Conservation (phyloP, 257 asterid species). For the Sherardia arvensis region DNA sequence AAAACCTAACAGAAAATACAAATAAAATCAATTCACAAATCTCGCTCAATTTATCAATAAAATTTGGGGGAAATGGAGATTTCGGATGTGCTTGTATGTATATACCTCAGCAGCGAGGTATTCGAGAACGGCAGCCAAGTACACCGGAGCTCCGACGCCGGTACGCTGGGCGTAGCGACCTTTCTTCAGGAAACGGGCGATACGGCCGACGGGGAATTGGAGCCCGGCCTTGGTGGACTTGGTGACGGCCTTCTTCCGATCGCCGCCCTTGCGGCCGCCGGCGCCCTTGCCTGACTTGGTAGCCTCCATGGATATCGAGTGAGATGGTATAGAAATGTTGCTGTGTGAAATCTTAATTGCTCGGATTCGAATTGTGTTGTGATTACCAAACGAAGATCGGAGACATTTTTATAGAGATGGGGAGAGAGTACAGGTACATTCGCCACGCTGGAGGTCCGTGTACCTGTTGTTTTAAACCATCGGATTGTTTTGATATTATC, state of each 20-base stretch:
- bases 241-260: slow-evolving; percentile 19
- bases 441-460: slow-evolving; percentile 16
- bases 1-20: slow-evolving; percentile 5
- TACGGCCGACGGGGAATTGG: slow-evolving; percentile 22
- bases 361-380: background rate
- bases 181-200: slow-evolving; percentile 17
- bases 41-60: background rate
- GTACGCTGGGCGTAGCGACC: slow-evolving; percentile 28
- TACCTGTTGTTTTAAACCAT: too few relatives aligned
- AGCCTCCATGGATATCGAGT: slow-evolving; percentile 7
- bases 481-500: background rate
- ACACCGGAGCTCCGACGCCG: slow-evolving; percentile 22
- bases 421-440: background rate
- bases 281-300: slow-evolving; percentile 13
- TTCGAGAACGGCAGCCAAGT: slow-evolving; percentile 26
- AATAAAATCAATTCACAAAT: background rate
- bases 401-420: background rate
- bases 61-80: background rate
- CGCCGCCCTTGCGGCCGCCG: slow-evolving; percentile 22
- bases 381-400: background rate
- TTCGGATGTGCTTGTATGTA: too few relatives aligned
- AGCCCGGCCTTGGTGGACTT: slow-evolving; percentile 26
- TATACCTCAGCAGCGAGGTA: slow-evolving; percentile 30
- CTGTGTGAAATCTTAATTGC: background rate
- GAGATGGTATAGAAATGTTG: background rate